phyloP scores from a whole-genome alignment of 2,329 filamentous ascomycete genomes.

The Magnaporthales sp. region DNA sequence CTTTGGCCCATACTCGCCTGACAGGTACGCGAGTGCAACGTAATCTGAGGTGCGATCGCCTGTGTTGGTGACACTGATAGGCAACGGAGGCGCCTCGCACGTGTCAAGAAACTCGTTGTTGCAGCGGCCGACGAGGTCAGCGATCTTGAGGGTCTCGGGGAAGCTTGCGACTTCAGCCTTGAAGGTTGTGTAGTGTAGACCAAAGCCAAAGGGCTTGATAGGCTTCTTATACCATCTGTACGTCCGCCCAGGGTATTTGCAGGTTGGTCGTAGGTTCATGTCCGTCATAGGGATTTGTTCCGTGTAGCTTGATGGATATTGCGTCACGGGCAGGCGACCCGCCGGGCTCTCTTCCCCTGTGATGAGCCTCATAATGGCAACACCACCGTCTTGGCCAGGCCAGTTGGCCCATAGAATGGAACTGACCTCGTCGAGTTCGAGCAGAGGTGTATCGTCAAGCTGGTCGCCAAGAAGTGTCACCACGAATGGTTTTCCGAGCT shows the following conservation, averaged over 20 bases:
- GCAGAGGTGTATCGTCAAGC: slow-evolving; percentile 40
- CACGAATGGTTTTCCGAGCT: slow-evolving; percentile 35
- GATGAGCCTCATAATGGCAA: slow-evolving; percentile 44
- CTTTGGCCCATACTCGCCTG: slow-evolving; percentile 32
- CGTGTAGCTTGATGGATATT: slow-evolving; percentile 45
- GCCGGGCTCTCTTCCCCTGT: slow-evolving; percentile 41
- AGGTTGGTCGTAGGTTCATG: slow-evolving; percentile 38
- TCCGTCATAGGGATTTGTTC: slow-evolving; percentile 42
- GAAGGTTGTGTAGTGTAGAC: slow-evolving; percentile 51
- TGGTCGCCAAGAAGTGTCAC: slow-evolving; percentile 41
- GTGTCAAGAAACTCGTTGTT: slow-evolving; percentile 19
- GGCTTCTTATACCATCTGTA: slow-evolving; percentile 49
- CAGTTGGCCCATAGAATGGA: slow-evolving; percentile 50
- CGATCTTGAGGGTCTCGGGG: neutral
- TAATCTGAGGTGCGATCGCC: slow-evolving; percentile 41
- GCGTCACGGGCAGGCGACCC: slow-evolving; percentile 45
- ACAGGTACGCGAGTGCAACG: slow-evolving; percentile 40
- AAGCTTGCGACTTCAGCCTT: slow-evolving; percentile 9
- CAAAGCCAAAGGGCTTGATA: slow-evolving; percentile 44
- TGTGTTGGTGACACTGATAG: slow-evolving; percentile 33
- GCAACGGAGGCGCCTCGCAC: slow-evolving; percentile 7
- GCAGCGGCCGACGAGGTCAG: slow-evolving; percentile 17
- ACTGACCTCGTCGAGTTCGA: slow-evolving; percentile 35
- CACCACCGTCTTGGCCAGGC: slow-evolving; percentile 50
- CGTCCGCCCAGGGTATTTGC: slow-evolving; percentile 37